These are phyloP conservation scores for Coix lacrymajobi DNA, from an alignment of 176 grass and related monocot species.

Conservation along the genomic window DNA sequence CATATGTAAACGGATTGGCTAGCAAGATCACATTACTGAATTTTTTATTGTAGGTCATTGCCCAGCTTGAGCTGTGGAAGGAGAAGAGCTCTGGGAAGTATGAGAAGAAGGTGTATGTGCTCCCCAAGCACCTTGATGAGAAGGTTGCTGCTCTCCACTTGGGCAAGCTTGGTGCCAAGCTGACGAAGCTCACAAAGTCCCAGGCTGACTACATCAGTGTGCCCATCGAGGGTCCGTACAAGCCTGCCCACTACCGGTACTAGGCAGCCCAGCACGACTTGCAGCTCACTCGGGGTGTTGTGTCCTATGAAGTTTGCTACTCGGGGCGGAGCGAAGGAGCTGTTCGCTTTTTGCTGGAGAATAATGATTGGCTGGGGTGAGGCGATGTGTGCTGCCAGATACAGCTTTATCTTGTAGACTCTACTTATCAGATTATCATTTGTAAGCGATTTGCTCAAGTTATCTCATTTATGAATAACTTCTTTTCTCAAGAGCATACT, in stretches of 20 bases:
- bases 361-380: slow-evolving; percentile 24
- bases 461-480: not conserved
- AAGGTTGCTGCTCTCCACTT: slow-evolving; percentile 95
- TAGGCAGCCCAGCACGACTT: slow-evolving; percentile 24
- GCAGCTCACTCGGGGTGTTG: slow-evolving; percentile 3
- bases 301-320: not conserved
- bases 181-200: slow-evolving; percentile 69
- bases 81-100: slow-evolving; percentile 86
- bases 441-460: not conserved
- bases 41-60: slow-evolving; percentile 62
- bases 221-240: slow-evolving; percentile 78
- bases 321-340: not conserved
- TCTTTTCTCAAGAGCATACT: not conserved
- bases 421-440: slow-evolving; percentile 37
- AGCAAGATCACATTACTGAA: not conserved
- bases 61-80: slow-evolving; percentile 94
- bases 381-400: slow-evolving; percentile 13
- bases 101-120: slow-evolving; percentile 96
- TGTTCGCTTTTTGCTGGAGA: slow-evolving; percentile 14
- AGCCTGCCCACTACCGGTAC: slow-evolving; percentile 83
- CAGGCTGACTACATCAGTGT: slow-evolving; percentile 84
- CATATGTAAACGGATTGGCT: not conserved
- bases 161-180: slow-evolving; percentile 81
- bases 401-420: slow-evolving; percentile 17
- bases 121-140: slow-evolving; percentile 95